Evolutionary conservation across 2,329 filamentous ascomycete species (phyloP).

Genomic region (Chalaropsis ovoidea): DNA sequence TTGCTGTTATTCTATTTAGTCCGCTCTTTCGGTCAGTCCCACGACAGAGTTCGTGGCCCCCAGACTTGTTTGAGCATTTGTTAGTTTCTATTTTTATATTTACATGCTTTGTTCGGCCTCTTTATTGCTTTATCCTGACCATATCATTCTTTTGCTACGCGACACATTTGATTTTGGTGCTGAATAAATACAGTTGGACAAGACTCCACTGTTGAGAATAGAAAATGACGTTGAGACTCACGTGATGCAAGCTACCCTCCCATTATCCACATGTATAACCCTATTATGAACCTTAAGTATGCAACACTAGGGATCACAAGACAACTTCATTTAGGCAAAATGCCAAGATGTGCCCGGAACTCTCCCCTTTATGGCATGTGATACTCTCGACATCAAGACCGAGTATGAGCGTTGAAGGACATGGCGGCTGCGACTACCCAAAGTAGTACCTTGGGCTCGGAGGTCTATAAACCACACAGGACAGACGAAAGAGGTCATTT

Average conservation of each 20-base stretch:
- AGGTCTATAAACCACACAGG: neutral
- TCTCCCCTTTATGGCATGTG: neutral
- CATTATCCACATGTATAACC: too few relatives aligned
- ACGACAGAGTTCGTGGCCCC: conserved; percentile 19
- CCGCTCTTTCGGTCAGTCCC: conserved; percentile 11
- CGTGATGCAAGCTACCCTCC: too few relatives aligned
- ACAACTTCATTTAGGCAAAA: neutral
- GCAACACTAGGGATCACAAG: too few relatives aligned
- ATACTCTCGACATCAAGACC: neutral
- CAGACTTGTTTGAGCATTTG: conserved; percentile 20
- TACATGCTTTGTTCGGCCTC: conserved; percentile 4
- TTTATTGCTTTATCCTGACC: neutral
- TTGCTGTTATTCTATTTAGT: conserved; percentile 7
- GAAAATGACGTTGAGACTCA: too few relatives aligned
- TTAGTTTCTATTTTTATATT: conserved; percentile 14
- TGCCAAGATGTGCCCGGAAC: neutral
- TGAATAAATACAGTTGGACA: too few relatives aligned
- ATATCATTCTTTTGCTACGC: too few relatives aligned
- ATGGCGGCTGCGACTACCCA: neutral
- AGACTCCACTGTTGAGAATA: too few relatives aligned
- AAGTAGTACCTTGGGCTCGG: neutral
- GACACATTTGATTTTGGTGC: too few relatives aligned
- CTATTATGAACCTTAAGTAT: too few relatives aligned
- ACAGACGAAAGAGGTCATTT: neutral
- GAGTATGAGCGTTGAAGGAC: neutral